Evolutionary conservation across 495 filamentous ascomycete species (phyloP).

Genomic region (Echria macrotheca): DNA sequence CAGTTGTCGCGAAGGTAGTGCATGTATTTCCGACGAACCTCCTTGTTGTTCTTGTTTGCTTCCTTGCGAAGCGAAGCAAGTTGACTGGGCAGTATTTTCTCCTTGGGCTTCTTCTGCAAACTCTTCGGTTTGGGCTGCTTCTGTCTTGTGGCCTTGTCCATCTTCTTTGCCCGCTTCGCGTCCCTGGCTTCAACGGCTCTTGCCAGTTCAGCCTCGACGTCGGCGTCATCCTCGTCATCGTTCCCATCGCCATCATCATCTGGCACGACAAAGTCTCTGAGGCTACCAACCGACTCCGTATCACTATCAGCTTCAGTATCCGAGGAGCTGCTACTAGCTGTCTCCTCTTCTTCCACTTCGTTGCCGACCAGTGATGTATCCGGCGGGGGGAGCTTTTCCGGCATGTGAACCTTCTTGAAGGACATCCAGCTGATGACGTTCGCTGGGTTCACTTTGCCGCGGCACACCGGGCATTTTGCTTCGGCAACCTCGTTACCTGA

Average conservation of each 20-base stretch:
- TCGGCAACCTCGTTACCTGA: conserved; percentile 54
- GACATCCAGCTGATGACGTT: conserved; percentile 66
- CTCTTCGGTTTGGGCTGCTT: conserved; percentile 21
- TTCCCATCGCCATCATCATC: conserved; percentile 43
- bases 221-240: conserved; percentile 25
- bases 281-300: conserved; percentile 38
- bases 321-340: conserved; percentile 29
- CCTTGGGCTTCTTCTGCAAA: conserved; percentile 11
- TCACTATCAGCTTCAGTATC: conserved; percentile 36
- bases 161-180: conserved; percentile 12
- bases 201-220: conserved; percentile 15
- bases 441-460: conserved; percentile 54
- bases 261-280: conserved; percentile 54
- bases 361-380: conserved; percentile 8
- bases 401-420: conserved; percentile 72
- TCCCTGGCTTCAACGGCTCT: conserved; percentile 14
- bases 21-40: conserved; percentile 54
- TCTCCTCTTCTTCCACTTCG: conserved; percentile 29
- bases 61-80: conserved; percentile 44
- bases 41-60: conserved; percentile 51
- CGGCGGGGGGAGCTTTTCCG: conserved; percentile 27
- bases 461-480: conserved; percentile 73
- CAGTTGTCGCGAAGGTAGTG: conserved; percentile 67
- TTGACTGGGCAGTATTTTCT: conserved; percentile 21
- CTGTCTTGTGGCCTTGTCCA: conserved; percentile 4